Conservation (phyloP, 805 yeast genomes). For the Schwanniomyces vanrijiae region DNA sequence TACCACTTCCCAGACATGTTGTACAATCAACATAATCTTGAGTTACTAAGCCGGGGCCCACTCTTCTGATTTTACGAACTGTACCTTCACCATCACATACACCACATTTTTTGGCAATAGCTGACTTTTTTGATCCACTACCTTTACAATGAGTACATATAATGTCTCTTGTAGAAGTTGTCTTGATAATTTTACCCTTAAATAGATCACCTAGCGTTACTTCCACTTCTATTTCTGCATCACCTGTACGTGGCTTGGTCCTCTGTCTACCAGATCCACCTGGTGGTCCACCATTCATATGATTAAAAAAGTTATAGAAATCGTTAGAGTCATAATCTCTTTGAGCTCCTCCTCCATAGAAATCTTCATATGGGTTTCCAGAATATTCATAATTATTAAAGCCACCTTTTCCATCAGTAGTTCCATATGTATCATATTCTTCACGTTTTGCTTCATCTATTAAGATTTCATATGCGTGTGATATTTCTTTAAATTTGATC, state of each 20-base stretch:
- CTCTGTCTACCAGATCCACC: constrained; percentile 15
- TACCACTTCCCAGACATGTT: constrained; percentile 72
- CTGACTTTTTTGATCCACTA: constrained; percentile 65
- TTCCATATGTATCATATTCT: constrained; percentile 60
- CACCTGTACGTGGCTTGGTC: constrained; percentile 49
- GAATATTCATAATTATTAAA: constrained; percentile 16
- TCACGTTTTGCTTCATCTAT: constrained; percentile 64
- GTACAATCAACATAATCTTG: constrained; percentile 61
- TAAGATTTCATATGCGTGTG: constrained; percentile 82
- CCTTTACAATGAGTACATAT: constrained; percentile 77
- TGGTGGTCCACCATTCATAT: constrained; percentile 28
- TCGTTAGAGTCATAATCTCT: constrained; percentile 66
- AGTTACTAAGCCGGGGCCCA: constrained; percentile 76
- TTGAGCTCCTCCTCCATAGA: constrained; percentile 32
- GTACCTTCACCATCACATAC: constrained; percentile 74
- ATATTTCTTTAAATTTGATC: constrained; percentile 74
- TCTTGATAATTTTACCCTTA: constrained; percentile 77
- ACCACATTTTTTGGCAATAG: constrained; percentile 56
- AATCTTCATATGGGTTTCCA: constrained; percentile 41
- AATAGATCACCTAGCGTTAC: constrained; percentile 73
- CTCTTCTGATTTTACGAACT: constrained; percentile 56
- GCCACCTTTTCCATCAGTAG: constrained; percentile 27
- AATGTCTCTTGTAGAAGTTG: constrained; percentile 68
- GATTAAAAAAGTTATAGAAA: constrained; percentile 67
- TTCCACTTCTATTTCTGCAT: constrained; percentile 64